phyloP scores from a whole-genome alignment of 495 filamentous ascomycete species.

The Penicillium simplicissimum region DNA sequence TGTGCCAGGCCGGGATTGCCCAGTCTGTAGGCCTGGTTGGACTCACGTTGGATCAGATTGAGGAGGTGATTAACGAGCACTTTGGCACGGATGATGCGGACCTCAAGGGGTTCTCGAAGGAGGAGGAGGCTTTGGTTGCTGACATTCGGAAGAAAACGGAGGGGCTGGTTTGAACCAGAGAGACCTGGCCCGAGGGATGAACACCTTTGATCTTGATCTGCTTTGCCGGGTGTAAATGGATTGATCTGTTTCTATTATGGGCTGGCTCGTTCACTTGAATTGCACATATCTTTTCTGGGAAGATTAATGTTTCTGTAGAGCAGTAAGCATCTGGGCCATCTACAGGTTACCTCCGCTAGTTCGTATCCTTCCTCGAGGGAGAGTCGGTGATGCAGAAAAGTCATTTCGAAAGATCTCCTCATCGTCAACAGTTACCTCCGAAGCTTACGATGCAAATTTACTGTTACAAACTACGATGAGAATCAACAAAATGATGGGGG shows the following conservation, averaged over 20 bases:
- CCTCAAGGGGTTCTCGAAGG: slow-evolving; percentile 30
- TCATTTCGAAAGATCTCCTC: no score
- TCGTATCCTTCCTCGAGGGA: no score
- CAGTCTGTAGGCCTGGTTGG: slow-evolving; percentile 42
- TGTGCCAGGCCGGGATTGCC: slow-evolving; percentile 40
- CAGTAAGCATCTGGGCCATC: no score
- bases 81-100: slow-evolving; percentile 38
- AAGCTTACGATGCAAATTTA: no score
- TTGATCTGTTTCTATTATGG: background rate
- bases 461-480: background rate
- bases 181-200: background rate
- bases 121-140: slow-evolving; percentile 33
- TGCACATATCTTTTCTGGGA: background rate
- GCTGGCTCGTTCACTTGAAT: background rate
- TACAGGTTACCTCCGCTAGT: no score
- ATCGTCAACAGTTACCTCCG: no score
- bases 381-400: no score
- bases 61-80: slow-evolving; percentile 36
- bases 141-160: slow-evolving; percentile 33
- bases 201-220: no score
- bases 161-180: slow-evolving; percentile 13
- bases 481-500: background rate
- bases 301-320: no score
- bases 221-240: no score
- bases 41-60: slow-evolving; percentile 40